A percentile compares a stretch with the other conserved stretches of the same genome.
These are phyloP conservation scores for Wallemia ichthyophaga DNA, from an alignment of 1,284 basidiomycete genomes.

Conservation along the genomic window DNA sequence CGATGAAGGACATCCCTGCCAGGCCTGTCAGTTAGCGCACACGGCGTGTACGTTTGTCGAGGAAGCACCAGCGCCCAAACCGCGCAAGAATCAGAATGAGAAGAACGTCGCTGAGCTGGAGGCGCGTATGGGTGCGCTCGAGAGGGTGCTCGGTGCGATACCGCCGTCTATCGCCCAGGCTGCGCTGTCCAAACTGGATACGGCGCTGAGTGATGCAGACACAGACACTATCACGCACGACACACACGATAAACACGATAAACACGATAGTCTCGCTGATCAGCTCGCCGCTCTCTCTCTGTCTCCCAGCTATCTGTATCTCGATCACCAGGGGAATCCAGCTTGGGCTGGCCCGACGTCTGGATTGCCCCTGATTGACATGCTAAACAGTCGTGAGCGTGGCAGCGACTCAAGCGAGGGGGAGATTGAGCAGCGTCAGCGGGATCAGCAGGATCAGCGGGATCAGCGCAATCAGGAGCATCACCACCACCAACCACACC, in stretches of 20 bases:
- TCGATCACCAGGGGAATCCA: slow-evolving; percentile 50
- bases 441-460: too few relatives aligned
- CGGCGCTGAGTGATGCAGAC: too few relatives aligned
- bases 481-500: too few relatives aligned
- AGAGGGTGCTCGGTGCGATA: background rate
- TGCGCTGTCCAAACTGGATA: background rate
- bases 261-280: too few relatives aligned
- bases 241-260: too few relatives aligned
- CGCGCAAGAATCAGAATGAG: background rate
- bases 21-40: background rate
- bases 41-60: background rate
- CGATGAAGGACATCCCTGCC: background rate
- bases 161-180: background rate
- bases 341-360: slow-evolving; percentile 70
- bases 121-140: background rate
- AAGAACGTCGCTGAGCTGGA: background rate
- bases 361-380: slow-evolving; percentile 50
- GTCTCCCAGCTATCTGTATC: slow-evolving; percentile 42
- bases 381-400: slow-evolving; percentile 19
- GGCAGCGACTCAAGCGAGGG: slow-evolving; percentile 5
- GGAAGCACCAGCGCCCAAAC: background rate
- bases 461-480: too few relatives aligned
- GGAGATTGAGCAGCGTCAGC: slow-evolving; percentile 10
- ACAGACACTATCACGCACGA: too few relatives aligned
- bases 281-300: slow-evolving; percentile 30